Evolutionary conservation across 768 basidiomycete genomes (phyloP).

Genomic region (Boletales sp.): DNA sequence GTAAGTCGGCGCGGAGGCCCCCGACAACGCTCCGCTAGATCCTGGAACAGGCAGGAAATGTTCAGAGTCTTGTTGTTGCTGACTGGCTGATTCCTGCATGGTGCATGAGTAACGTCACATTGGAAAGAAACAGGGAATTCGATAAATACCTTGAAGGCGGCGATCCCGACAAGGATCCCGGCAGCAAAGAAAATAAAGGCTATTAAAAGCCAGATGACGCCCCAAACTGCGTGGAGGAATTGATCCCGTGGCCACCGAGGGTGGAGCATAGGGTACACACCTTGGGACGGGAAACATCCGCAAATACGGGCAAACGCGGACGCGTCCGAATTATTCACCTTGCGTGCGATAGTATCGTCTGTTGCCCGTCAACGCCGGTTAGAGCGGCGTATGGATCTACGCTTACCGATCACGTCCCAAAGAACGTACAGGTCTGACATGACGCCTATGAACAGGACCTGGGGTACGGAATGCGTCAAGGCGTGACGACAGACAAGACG

Average conservation of each 20-base stretch:
- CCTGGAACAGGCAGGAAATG: conserved; percentile 63
- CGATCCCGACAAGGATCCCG: conserved; percentile 74
- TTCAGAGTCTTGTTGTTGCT: conserved; percentile 47
- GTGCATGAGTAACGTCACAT: neutral
- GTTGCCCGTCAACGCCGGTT: neutral
- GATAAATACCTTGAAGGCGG: conserved; percentile 68
- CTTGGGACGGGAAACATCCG: conserved; percentile 82
- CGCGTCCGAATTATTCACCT: conserved; percentile 86
- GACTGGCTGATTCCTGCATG: conserved; percentile 53
- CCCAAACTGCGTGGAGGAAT: conserved; percentile 59
- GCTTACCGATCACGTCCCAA: conserved; percentile 82
- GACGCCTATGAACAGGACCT: conserved; percentile 80
- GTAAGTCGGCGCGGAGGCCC: conserved; percentile 24
- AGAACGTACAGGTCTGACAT: conserved; percentile 87
- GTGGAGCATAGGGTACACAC: conserved; percentile 30
- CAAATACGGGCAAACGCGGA: conserved; percentile 80
- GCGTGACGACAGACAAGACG: neutral
- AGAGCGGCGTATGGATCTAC: neutral
- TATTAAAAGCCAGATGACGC: conserved; percentile 80
- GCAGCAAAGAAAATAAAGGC: conserved; percentile 71
- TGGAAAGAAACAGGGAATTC: neutral
- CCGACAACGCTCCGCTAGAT: conserved; percentile 34
- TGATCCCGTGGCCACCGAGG: neutral
- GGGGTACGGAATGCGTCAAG: neutral
- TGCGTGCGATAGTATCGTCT: conserved; percentile 84